Evolutionary conservation across 495 filamentous ascomycete genomes (phyloP).

Genomic region (Podospora comata): DNA sequence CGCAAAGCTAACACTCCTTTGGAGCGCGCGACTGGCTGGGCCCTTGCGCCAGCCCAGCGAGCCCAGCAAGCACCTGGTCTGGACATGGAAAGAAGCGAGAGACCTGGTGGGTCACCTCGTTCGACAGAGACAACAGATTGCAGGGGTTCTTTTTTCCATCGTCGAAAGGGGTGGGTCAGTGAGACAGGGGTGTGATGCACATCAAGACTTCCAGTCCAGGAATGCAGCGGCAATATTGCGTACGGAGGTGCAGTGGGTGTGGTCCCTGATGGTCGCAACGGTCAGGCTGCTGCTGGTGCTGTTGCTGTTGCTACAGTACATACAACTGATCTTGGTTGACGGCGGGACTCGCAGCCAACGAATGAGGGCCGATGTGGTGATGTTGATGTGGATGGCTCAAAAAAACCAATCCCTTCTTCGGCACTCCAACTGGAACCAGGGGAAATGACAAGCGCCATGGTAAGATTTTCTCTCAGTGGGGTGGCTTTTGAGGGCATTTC

Average conservation of each 20-base stretch:
- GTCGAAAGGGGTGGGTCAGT: neutral
- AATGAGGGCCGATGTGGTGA: neutral
- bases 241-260: neutral
- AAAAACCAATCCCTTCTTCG: neutral
- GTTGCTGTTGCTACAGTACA: neutral
- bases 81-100: conserved; percentile 15
- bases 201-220: neutral
- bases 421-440: neutral
- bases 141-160: conserved; percentile 9
- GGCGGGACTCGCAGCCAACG: neutral
- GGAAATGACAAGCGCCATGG: neutral
- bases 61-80: conserved; percentile 14
- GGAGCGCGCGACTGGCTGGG: conserved; percentile 4
- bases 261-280: neutral
- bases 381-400: neutral
- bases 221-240: neutral
- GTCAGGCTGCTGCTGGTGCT: neutral
- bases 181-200: conserved; percentile 10
- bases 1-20: conserved; percentile 5
- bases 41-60: conserved; percentile 4
- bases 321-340: neutral
- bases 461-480: neutral
- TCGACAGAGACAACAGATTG: neutral
- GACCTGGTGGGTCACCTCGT: conserved; percentile 11
- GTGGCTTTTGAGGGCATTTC: neutral